Conservation (phyloP, 768 basidiomycete species). For the Scleroderma citrinum region DNA sequence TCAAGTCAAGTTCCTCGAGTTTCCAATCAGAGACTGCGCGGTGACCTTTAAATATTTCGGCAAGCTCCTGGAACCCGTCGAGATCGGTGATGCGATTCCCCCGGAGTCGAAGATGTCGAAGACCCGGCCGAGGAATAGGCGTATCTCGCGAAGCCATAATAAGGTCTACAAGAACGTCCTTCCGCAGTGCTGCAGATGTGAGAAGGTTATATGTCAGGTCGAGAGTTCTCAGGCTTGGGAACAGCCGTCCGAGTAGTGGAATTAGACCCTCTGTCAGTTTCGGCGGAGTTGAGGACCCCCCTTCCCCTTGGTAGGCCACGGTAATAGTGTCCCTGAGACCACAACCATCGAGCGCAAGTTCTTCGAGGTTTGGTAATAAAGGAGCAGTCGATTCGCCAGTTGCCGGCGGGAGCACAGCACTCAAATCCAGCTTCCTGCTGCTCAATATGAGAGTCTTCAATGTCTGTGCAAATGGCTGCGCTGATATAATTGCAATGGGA, state of each 20-base stretch:
- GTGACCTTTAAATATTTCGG: conserved; percentile 62
- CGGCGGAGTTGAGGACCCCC: conserved; percentile 31
- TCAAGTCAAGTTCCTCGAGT: conserved; percentile 74
- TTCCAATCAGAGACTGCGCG: conserved; percentile 62
- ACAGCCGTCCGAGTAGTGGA: conserved; percentile 54
- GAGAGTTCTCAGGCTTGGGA: conserved; percentile 63
- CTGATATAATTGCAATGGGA: conserved; percentile 55
- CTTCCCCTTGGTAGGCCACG: conserved; percentile 33
- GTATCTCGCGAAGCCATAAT: conserved; percentile 37
- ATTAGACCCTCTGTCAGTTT: conserved; percentile 52
- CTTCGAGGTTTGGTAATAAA: conserved; percentile 63
- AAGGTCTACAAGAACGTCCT: conserved; percentile 43
- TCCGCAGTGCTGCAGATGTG: conserved; percentile 46
- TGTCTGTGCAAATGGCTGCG: conserved; percentile 52
- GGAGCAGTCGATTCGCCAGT: conserved; percentile 26
- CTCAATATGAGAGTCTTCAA: conserved; percentile 54
- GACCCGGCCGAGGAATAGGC: conserved; percentile 39
- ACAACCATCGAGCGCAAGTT: conserved; percentile 70
- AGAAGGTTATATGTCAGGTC: conserved; percentile 74
- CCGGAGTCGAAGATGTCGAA: conserved; percentile 59
- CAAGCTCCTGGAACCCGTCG: conserved; percentile 54
- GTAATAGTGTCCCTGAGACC: conserved; percentile 55
- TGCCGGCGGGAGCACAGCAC: conserved; percentile 47
- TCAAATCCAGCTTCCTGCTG: conserved; percentile 62
- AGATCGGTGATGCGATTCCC: conserved; percentile 63